Percentiles rank a stretch among this genome's conserved stretches.
phyloP scores from a whole-genome alignment of 208 protist species.

The Wallacemonas sp. region DNA sequence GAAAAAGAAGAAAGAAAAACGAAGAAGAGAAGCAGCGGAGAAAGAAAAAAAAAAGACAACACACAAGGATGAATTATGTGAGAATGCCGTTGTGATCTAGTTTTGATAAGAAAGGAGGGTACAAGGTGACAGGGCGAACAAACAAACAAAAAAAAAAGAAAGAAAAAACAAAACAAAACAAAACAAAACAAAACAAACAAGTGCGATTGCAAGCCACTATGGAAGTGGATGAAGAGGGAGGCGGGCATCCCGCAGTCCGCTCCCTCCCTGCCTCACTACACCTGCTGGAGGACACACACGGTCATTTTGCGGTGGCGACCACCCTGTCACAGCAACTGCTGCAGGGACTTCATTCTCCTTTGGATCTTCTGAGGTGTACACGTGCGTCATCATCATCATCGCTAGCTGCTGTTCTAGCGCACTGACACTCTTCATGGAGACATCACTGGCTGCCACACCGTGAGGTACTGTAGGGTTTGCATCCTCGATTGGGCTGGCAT shows the following conservation, averaged over 20 bases:
- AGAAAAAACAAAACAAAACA: neutral
- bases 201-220: neutral
- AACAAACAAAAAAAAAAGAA: constrained; percentile 1
- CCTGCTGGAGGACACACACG: neutral
- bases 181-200: neutral
- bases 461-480: too few species aligned
- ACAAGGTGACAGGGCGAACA: neutral
- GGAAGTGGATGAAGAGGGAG: neutral
- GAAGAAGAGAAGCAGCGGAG: neutral
- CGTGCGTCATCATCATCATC: too few species aligned
- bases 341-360: constrained; percentile 9
- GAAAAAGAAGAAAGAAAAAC: neutral
- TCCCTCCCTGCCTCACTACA: neutral
- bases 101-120: neutral
- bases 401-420: too few species aligned
- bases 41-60: neutral
- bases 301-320: neutral
- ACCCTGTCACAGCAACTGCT: neutral
- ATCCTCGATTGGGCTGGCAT: neutral
- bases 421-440: too few species aligned
- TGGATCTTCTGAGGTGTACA: neutral
- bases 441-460: too few species aligned
- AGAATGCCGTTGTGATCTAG: too few species aligned
- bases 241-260: neutral
- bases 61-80: neutral